Percentiles rank a stretch among this genome's conserved stretches.
phyloP scores from a whole-genome alignment of 73 alveolate species.

The Paramecium pentaurelia region DNA sequence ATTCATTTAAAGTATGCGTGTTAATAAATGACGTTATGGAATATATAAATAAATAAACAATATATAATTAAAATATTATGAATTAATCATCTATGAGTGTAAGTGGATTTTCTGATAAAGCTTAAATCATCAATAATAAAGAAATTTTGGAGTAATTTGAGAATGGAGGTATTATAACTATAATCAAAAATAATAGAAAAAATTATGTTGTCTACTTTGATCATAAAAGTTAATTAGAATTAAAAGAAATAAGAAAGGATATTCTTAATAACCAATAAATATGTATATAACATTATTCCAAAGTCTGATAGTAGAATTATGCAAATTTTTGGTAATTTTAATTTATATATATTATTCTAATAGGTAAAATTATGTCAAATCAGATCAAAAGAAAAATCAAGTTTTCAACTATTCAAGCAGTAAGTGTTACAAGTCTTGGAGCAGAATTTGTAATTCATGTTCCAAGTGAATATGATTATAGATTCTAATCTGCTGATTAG shows the following conservation, averaged over 20 bases:
- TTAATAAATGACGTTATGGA: background rate
- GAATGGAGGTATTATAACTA: background rate
- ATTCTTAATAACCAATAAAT: background rate
- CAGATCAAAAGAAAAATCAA: conserved; percentile 49
- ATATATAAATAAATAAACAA: background rate
- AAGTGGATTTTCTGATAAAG: background rate
- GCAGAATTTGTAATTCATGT: conserved; percentile 38
- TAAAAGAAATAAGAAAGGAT: conserved; percentile 3
- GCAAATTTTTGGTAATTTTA: background rate
- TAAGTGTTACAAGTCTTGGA: conserved; percentile 39
- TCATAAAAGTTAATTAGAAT: conserved; percentile 22
- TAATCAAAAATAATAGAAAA: background rate
- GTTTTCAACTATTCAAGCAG: background rate
- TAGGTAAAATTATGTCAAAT: conserved; percentile 25
- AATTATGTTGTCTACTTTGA: background rate
- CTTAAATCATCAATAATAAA: background rate
- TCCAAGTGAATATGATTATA: conserved; percentile 30
- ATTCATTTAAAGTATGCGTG: background rate
- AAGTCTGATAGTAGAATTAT: background rate
- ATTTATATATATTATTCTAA: background rate
- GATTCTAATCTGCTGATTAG: background rate
- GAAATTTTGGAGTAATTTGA: conserved; percentile 8
- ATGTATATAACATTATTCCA: conserved; percentile 12
- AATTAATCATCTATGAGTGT: background rate
- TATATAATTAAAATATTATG: background rate